Base-by-base conservation (phyloP, 805 yeast species). In the Lachancea sp. region DNA sequence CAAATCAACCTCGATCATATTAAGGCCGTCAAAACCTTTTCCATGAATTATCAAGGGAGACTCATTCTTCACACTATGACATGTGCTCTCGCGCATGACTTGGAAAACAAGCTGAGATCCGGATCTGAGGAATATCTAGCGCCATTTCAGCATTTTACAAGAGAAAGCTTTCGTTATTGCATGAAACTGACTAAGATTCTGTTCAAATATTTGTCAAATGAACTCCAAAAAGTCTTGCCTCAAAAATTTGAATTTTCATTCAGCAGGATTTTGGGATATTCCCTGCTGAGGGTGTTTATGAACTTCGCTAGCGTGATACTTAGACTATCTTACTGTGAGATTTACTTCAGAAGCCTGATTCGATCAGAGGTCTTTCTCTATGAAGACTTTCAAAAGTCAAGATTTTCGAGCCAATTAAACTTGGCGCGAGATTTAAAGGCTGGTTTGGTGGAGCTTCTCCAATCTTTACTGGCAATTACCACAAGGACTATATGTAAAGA, bases 131-230 rank as follows among this genome's bases (percentile, higher is more conserved):
- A 21, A 12, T 38, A 34, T 20, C 18, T 16, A 13, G 29, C 17
- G 8, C 17, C 26, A 5, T 38, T 29, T 17, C 30, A 15, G 7
- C 21, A 23, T 8, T 29, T 34, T 17, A 32, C 29, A 12, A 28
- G 23, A 20, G 30, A 18, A 20, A 23, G 34, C 20, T 32, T 34
- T 30, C 28, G 29, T 6, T 19, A 30, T 15, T 42, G 40, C 22
- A 23, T 38, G 13, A 37, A 42, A 20, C 8, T 34, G 9, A 17
- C 23, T 9, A 42, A 37, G 17, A 22, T 42, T 13, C 20, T 42
- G 15, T 9, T 17, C 15, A 36, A 38, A n/a, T 13, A 29, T 2
- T 13, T 34, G 15, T 19, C 4, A 5, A 17, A 19, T 11, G 35
- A 38, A 13, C 29, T 19, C 8, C 25, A 42, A 3, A 15, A 22